phyloP scores from a whole-genome alignment of 2,329 filamentous ascomycete genomes.

The Zalaria obscura region DNA sequence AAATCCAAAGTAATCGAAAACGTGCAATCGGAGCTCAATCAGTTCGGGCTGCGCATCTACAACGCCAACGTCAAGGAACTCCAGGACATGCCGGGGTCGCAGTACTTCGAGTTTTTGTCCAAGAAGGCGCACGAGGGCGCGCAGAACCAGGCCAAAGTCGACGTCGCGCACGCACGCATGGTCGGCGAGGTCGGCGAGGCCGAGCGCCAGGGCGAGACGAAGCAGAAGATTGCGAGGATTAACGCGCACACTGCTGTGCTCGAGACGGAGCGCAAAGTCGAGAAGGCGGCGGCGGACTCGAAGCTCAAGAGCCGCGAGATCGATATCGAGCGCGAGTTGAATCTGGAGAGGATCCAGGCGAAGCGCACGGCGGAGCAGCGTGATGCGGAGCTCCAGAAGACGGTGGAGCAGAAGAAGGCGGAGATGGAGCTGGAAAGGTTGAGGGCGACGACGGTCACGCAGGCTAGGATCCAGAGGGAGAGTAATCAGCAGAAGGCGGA shows the following conservation, averaged over 20 bases:
- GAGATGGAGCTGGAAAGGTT: conserved; percentile 69
- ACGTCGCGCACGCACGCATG: conserved; percentile 44
- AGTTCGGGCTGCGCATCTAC: conserved; percentile 57
- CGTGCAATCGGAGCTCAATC: conserved; percentile 64
- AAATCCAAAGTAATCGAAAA: conserved; percentile 51
- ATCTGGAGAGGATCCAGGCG: conserved; percentile 62
- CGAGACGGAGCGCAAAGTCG: conserved; percentile 71
- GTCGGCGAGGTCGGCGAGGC: conserved; percentile 64
- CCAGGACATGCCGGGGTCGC: conserved; percentile 66
- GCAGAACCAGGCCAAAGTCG: conserved; percentile 60
- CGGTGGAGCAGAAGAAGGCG: conserved; percentile 65
- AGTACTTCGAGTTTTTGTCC: conserved; percentile 70
- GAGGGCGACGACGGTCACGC: conserved; percentile 62
- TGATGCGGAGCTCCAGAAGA: conserved; percentile 67
- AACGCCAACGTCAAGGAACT: conserved; percentile 76
- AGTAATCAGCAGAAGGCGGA: conserved; percentile 56
- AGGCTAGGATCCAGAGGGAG: conserved; percentile 57
- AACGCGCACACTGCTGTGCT: conserved; percentile 72
- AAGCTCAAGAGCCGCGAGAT: conserved; percentile 60
- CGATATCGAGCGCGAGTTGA: conserved; percentile 56
- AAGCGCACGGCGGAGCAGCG: conserved; percentile 57
- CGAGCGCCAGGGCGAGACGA: conserved; percentile 63
- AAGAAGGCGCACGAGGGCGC: conserved; percentile 78
- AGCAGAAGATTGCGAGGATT: conserved; percentile 79
- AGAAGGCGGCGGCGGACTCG: conserved; percentile 66